Percentiles rank a stretch among this genome's conserved stretches.
Evolutionary conservation across 495 filamentous ascomycete genomes (phyloP).

Genomic region (Penicillium macrosclerotiorum): DNA sequence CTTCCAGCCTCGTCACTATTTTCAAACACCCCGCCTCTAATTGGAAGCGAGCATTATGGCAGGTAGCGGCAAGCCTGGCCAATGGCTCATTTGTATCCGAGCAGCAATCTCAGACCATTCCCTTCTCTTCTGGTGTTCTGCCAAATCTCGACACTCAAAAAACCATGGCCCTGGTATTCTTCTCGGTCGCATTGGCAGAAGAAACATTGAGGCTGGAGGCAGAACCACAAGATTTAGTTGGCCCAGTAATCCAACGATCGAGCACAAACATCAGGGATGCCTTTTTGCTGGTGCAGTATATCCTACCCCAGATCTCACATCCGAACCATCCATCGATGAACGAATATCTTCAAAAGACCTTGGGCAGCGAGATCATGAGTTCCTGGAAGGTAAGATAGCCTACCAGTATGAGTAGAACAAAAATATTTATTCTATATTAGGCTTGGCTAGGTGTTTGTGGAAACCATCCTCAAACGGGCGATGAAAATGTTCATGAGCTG

Average conservation of each 20-base stretch:
- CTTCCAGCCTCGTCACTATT: conserved; percentile 74
- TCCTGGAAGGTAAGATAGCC: conserved; percentile 40
- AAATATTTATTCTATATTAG: not conserved
- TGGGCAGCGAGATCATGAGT: conserved; percentile 33
- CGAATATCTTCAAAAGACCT: conserved; percentile 16
- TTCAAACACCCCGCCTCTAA: conserved; percentile 68
- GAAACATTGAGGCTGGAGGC: conserved; percentile 47
- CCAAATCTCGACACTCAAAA: conserved; percentile 52
- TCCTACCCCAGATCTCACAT: conserved; percentile 33
- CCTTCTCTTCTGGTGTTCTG: conserved; percentile 43
- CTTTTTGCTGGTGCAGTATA: conserved; percentile 37
- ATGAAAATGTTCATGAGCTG: conserved; percentile 21
- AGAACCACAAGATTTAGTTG: conserved; percentile 19
- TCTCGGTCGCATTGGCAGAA: conserved; percentile 69
- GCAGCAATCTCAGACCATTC: conserved; percentile 46
- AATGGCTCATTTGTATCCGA: conserved; percentile 52
- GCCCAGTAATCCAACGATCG: conserved; percentile 12
- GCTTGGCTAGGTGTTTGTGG: conserved; percentile 23
- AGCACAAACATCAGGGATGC: conserved; percentile 38
- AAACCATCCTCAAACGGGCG: conserved; percentile 10
- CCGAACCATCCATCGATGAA: conserved; percentile 18
- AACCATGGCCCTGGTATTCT: conserved; percentile 64
- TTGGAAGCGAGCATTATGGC: conserved; percentile 68
- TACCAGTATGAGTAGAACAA: not conserved
- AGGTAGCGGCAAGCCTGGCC: conserved; percentile 61